phyloP scores from a whole-genome alignment of 768 basidiomycete genomes.

The Amanita molliuscula region DNA sequence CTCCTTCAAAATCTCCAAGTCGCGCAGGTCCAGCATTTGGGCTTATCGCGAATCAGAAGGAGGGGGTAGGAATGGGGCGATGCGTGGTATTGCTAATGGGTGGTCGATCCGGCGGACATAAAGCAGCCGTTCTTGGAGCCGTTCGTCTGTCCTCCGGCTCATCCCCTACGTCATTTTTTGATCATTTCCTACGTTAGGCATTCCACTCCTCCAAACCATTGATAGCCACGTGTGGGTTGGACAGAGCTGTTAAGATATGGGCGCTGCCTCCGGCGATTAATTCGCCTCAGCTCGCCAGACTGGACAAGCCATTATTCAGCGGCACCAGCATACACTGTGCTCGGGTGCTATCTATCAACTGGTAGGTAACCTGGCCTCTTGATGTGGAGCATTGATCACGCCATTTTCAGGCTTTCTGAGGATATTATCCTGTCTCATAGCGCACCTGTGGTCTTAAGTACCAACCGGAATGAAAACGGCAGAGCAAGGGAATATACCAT shows the following conservation, averaged over 20 bases:
- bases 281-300: slow-evolving; percentile 30
- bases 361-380: slow-evolving; percentile 26
- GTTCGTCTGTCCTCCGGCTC: slow-evolving; percentile 23
- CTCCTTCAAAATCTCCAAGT: slow-evolving; percentile 36
- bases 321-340: slow-evolving; percentile 57
- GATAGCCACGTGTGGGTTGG: slow-evolving; percentile 71
- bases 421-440: slow-evolving; percentile 48
- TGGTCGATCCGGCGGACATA: slow-evolving; percentile 64
- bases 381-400: not conserved
- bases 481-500: slow-evolving; percentile 18
- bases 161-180: not conserved
- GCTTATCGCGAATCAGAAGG: slow-evolving; percentile 43
- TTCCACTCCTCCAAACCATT: slow-evolving; percentile 59
- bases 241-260: slow-evolving; percentile 74
- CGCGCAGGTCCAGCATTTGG: slow-evolving; percentile 64
- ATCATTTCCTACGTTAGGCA: slow-evolving; percentile 35
- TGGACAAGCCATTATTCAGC: slow-evolving; percentile 73
- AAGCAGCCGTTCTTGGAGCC: slow-evolving; percentile 56
- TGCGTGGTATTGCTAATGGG: slow-evolving; percentile 61
- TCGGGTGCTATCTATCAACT: slow-evolving; percentile 50
- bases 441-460: slow-evolving; percentile 38
- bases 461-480: slow-evolving; percentile 11
- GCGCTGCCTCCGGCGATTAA: slow-evolving; percentile 28
- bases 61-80: slow-evolving; percentile 53
- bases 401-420: slow-evolving; percentile 35